A percentile compares a stretch with the other conserved stretches of the same genome.
phyloP scores from a whole-genome alignment of 345 rosid genomes.

The Linum usitatissimum region DNA sequence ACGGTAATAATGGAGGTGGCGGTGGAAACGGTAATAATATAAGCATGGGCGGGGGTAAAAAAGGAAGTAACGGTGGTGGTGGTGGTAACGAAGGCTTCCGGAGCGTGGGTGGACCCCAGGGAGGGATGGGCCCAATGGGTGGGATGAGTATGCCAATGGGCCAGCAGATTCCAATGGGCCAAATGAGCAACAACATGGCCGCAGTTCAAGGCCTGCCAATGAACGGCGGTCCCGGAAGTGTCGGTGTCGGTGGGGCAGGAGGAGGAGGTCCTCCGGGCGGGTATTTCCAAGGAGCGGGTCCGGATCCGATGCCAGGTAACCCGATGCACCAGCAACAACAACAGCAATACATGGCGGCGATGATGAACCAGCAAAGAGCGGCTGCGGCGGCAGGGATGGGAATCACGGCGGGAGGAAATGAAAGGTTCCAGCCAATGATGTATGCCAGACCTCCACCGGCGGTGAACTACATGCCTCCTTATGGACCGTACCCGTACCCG shows the following conservation, averaged over 20 bases:
- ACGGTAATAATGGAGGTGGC: conserved; percentile 36
- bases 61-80: conserved; percentile 34
- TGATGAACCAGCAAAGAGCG: conserved; percentile 86
- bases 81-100: conserved; percentile 33
- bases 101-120: conserved; percentile 30
- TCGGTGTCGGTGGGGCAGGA: conserved; percentile 30
- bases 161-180: conserved; percentile 30
- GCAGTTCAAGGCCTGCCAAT: conserved; percentile 88
- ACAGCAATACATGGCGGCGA: conserved; percentile 52
- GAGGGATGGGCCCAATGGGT: conserved; percentile 38
- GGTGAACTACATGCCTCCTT: conserved; percentile 66
- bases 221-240: conserved; percentile 27
- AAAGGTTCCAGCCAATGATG: conserved; percentile 90
- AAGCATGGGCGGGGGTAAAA: conserved; percentile 33
- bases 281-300: conserved; percentile 57
- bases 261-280: conserved; percentile 17
- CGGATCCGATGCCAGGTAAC: conserved; percentile 57
- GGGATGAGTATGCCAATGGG: conserved; percentile 29
- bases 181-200: conserved; percentile 22
- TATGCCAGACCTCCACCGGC: conserved; percentile 82
- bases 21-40: conserved; percentile 25
- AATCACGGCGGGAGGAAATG: conserved; percentile 35
- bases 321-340: conserved; percentile 49
- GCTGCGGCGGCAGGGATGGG: background rate
- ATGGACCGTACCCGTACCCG: conserved; percentile 38